Conservation (phyloP, 1,284 basidiomycete genomes). For the Thecaphora frezii region DNA sequence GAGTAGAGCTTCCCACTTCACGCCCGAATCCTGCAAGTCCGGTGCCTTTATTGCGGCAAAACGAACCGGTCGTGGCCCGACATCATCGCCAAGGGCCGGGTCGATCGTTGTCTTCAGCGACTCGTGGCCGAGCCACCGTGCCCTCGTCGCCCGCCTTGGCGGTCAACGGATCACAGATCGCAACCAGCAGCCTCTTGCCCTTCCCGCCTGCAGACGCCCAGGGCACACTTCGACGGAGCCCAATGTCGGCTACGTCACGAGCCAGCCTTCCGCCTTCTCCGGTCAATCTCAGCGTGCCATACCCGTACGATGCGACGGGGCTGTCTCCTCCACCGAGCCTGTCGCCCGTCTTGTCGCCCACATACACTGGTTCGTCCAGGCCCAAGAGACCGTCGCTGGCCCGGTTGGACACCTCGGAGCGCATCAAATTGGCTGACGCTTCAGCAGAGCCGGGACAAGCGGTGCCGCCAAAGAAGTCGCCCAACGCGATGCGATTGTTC, state of each 20-base stretch:
- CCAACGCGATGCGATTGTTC: constrained; percentile 14
- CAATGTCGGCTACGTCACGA: neutral
- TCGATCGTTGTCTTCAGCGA: neutral
- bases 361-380: neutral
- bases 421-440: constrained; percentile 10
- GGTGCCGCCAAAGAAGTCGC: constrained; percentile 10
- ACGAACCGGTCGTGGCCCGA: neutral
- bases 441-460: constrained; percentile 1
- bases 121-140: too few species aligned
- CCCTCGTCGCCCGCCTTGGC: too few species aligned
- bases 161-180: too few species aligned
- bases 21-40: neutral
- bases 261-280: neutral
- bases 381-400: constrained; percentile 21
- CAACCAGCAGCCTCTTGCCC: too few species aligned
- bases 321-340: neutral
- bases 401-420: constrained; percentile 42
- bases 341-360: neutral
- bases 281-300: neutral
- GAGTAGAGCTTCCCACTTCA: neutral
- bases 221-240: too few species aligned
- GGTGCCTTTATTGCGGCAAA: neutral
- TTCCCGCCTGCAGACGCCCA: too few species aligned
- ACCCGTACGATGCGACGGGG: neutral
- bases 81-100: neutral